phyloP scores from a whole-genome alignment of 768 basidiomycete species.

The Pleurotus sapidus region DNA sequence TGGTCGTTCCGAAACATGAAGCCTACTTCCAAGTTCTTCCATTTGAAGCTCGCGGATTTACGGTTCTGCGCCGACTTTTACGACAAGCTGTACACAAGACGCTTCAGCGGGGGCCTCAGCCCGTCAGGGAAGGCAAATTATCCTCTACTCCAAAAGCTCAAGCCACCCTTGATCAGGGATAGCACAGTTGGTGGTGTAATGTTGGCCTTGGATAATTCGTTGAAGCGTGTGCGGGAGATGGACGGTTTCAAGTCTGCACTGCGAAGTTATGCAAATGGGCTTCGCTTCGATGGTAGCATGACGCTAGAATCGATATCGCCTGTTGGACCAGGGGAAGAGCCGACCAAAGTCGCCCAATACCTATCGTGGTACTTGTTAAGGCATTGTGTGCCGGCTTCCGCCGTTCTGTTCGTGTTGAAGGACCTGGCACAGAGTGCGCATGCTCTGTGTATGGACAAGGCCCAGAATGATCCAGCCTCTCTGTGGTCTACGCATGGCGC shows the following conservation, averaged over 20 bases:
- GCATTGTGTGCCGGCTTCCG: slow-evolving; percentile 69
- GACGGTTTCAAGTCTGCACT: slow-evolving; percentile 40
- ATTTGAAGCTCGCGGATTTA: slow-evolving; percentile 69
- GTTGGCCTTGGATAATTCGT: slow-evolving; percentile 56
- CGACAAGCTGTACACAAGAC: slow-evolving; percentile 66
- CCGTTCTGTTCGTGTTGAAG: slow-evolving; percentile 58
- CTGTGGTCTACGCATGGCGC: background rate
- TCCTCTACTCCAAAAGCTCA: slow-evolving; percentile 9
- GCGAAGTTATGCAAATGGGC: slow-evolving; percentile 45
- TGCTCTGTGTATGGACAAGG: slow-evolving; percentile 44
- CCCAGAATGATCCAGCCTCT: slow-evolving; percentile 37
- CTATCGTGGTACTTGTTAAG: slow-evolving; percentile 73
- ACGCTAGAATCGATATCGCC: background rate
- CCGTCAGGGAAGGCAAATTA: slow-evolving; percentile 28
- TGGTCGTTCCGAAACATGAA: slow-evolving; percentile 66
- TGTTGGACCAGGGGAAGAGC: background rate
- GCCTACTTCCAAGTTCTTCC: slow-evolving; percentile 56
- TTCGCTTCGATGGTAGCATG: background rate
- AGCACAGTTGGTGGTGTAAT: slow-evolving; percentile 66
- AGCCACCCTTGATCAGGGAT: slow-evolving; percentile 70
- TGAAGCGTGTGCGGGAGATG: slow-evolving; percentile 41
- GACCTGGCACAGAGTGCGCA: slow-evolving; percentile 64
- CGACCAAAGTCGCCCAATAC: slow-evolving; percentile 29
- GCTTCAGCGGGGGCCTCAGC: slow-evolving; percentile 71
- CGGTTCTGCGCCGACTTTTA: slow-evolving; percentile 78